Percentiles rank a stretch among this genome's conserved stretches.
Conservation (phyloP, 371 early-diverging fungal genomes). For the Batrachochytrium dendrobatidis region DNA sequence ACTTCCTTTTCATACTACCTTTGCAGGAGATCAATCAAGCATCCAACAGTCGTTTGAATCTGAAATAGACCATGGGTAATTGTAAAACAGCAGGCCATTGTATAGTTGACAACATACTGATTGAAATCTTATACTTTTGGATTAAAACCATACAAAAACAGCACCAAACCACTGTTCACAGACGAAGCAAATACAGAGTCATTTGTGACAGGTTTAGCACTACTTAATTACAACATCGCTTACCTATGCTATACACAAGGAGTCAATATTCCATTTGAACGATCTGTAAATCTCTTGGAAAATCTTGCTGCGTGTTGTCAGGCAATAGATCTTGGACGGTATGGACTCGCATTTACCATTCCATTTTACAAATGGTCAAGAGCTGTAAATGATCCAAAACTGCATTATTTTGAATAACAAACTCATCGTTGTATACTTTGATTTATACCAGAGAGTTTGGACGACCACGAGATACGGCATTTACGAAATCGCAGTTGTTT, state of each 20-base stretch:
- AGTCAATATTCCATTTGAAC: constrained; percentile 54
- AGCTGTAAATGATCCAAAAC: too few relatives aligned
- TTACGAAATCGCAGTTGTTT: too few relatives aligned
- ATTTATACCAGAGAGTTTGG: too few relatives aligned
- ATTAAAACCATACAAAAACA: too few relatives aligned
- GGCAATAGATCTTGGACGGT: constrained; percentile 56
- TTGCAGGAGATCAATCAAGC: constrained; percentile 48
- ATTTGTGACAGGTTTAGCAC: constrained; percentile 58
- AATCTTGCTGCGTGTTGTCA: constrained; percentile 64
- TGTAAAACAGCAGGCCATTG: too few relatives aligned
- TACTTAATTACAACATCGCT: constrained; percentile 79
- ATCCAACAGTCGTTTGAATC: constrained; percentile 13
- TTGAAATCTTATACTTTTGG: not conserved
- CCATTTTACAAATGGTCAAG: too few relatives aligned
- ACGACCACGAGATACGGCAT: too few relatives aligned
- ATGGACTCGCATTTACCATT: too few relatives aligned
- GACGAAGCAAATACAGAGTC: constrained; percentile 24
- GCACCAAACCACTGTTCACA: constrained; percentile 55
- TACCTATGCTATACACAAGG: constrained; percentile 80
- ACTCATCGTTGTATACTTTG: too few relatives aligned
- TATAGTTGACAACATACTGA: too few relatives aligned
- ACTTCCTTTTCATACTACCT: constrained; percentile 60
- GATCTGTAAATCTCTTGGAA: constrained; percentile 60
- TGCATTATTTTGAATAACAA: too few relatives aligned
- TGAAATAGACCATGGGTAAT: not conserved